Base-by-base conservation (phyloP, 2,329 filamentous ascomycete species). In the Pseudogymnoascus verrucosus region DNA sequence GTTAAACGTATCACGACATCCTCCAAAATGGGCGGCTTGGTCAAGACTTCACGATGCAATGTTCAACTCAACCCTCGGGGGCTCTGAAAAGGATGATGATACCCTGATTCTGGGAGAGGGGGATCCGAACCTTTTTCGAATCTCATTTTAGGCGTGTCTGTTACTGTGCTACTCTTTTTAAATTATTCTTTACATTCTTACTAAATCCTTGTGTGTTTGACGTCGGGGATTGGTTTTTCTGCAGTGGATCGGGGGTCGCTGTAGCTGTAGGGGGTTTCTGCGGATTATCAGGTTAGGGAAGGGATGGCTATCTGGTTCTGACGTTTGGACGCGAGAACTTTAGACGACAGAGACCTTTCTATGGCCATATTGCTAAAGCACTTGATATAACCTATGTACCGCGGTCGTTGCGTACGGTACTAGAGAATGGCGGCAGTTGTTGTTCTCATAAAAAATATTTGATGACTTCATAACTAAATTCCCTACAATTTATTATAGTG, bases 1-100 rank as follows among this genome's bases (percentile, higher is more conserved):
- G 57, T 5, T 62, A 54, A 62, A 72, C 65, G 68, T 64, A 66
- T 63, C 28, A 61, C 65, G 65, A 62, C 64, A 65, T 69, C 63
- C 68, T 65, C 65, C 67, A 68, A 64, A 63, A 66, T 68, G 66
- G 70, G 68, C 62, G 66, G 67, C 65, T 63, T 16, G 51, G 28
- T 57, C 51, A 57, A 57, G 51, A 57, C 28, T 57, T 57, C 51
- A 57, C 51, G 51, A 57, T 31, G 51, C 51, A 57, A 57, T 57
- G 51, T 57, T 57, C 51, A 34, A 57, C 51, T 57, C 51, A 57
- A 57, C 28, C 51, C 51, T 57, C 51, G 51, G 28, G 28, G 51
- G 51, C 51, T 57, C 51, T 57, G 51, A 57, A 34, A 57, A 57
- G 51, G 51, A 57, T 57, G 51, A 36, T 57, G 51, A 57, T 57